Evolutionary conservation across 345 rosid genomes (phyloP), one percentile per base, ranked within the genome.

Genomic region (Zanthoxylum bungeanum): DNA sequence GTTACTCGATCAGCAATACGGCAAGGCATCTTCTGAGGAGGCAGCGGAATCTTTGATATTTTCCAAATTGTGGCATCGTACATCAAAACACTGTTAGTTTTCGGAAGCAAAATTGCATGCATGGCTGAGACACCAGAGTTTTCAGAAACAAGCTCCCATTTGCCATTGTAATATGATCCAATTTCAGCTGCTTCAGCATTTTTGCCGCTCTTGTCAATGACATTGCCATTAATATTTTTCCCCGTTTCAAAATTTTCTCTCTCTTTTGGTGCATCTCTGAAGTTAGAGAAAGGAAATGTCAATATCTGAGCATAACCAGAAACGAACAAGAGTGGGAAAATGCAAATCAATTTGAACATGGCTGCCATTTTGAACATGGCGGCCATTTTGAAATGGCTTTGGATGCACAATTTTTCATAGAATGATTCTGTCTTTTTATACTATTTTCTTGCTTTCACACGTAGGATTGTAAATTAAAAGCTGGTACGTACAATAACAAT

Each of bases 91-190:
- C 87, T 81, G 78, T 87, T 78, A 62, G 71, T 70, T 24, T 82
- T 76, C 16, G 96, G 97, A 71, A 95, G 79, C 75, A 92, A 76
- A 21, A 88, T 77, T 39, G 88, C 51, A 66, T 95, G 98, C 98
- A 92, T 95, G 7, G 88, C 94, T 0, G 97, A 95, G 24, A 93
- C 94, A 4, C 99, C 98, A 0, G 98, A 83, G 53, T 78, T 91
- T 33, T 65, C 3, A 2, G 79, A 60, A 50, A 84, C 83, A 12
- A 92, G 0, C 72, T 88, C 89, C 96, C 96, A 91, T 8, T 60
- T 16, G 4, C 98, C 99, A 31, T 56, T 73, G 61, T 68, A 83
- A n/a, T n/a, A n/a, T n/a, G n/a, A n/a, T 9, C 28, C 51, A 21
- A 53, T 70, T 56, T 39, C 24, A 2, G 21, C 60, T 10, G 59